phyloP scores from a whole-genome alignment of 768 basidiomycete species.

The Hygrophoropsis aurantiaca region DNA sequence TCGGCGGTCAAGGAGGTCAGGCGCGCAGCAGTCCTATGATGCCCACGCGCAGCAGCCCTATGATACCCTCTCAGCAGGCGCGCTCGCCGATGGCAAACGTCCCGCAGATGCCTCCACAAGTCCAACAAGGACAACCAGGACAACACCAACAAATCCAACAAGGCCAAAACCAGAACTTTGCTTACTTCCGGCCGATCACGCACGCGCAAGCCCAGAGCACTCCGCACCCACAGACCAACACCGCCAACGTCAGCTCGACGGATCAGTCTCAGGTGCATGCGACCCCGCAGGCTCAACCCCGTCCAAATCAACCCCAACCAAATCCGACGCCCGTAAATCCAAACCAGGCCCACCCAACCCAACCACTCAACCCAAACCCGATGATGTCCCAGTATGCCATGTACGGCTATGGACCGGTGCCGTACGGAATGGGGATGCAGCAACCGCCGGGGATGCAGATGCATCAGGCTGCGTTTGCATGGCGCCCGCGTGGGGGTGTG shows the following conservation, averaged over 20 bases:
- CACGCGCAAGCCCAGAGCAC: constrained; percentile 26
- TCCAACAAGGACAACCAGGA: constrained; percentile 13
- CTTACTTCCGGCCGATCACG: constrained; percentile 34
- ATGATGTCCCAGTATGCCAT: constrained; percentile 27
- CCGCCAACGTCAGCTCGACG: too few species aligned
- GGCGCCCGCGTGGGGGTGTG: too few species aligned
- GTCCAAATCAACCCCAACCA: constrained; percentile 21
- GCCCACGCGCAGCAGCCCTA: constrained; percentile 30
- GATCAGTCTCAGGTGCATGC: too few species aligned
- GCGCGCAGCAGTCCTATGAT: constrained; percentile 38
- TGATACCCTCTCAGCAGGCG: constrained; percentile 16
- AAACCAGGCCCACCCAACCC: constrained; percentile 25
- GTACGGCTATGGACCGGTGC: constrained; percentile 25
- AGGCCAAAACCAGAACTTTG: too few species aligned
- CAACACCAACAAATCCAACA: constrained; percentile 33
- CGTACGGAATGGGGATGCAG: constrained; percentile 21
- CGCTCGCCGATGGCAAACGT: constrained; percentile 19
- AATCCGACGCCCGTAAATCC: constrained; percentile 25
- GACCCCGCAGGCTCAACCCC: constrained; percentile 25
- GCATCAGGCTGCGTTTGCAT: constrained; percentile 23
- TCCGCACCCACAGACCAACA: constrained; percentile 23
- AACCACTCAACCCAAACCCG: constrained; percentile 28
- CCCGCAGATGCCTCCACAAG: constrained; percentile 20
- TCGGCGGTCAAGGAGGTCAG: constrained; percentile 7
- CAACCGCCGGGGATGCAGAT: constrained; percentile 15